Base-by-base conservation (phyloP, 306 rosid species). In the Prunus mume region DNA sequence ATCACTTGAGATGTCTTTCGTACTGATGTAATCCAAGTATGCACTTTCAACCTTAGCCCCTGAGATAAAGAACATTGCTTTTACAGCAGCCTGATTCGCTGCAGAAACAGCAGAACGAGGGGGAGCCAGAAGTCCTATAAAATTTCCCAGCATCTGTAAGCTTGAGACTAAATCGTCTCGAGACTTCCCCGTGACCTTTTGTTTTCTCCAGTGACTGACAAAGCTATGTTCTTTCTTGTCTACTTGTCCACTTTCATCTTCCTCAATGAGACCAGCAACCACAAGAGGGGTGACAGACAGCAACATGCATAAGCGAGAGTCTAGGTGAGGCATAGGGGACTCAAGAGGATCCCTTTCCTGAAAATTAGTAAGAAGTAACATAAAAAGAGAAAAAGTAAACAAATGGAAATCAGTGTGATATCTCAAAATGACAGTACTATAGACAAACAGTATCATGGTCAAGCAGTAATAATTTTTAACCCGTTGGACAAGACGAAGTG, bases 281-380 rank as follows among this genome's bases (percentile, higher is more conserved):
- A 90, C 97, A 65, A 95, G 98, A 43, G 93, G 83, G 47, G 85
- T 87, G 82, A 92, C 84, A 19, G 93, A 95, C 73, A 95, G 80
- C 64, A 92, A 88, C 82, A 90, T 87, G 97, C 96, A 86, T 78
- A 95, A 76, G 73, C 98, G 96, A 25, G 98, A 83, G 77, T 95
- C 97, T 27, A 90, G 81, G 82, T 79, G 91, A 74, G 97, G 97
- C 90, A 95, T 78, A 11, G 98, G 98, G 38, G 97, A 96, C 60
- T 95, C 98, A 69, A 90, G 84, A 15, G 97, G 96, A 78, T 90
- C 93, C 85, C 97, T 92, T 90, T 92, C 98, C 98, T 92, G 67
- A 34, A 70, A 79, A 72, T 34, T 65, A 83, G 14, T 45, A 38
- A 38, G 8, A 38, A 38, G 43, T 38, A 38, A 38, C 43, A 38